Evolutionary conservation across 768 basidiomycete genomes (phyloP).

Genomic region (Termitomyces sp.): DNA sequence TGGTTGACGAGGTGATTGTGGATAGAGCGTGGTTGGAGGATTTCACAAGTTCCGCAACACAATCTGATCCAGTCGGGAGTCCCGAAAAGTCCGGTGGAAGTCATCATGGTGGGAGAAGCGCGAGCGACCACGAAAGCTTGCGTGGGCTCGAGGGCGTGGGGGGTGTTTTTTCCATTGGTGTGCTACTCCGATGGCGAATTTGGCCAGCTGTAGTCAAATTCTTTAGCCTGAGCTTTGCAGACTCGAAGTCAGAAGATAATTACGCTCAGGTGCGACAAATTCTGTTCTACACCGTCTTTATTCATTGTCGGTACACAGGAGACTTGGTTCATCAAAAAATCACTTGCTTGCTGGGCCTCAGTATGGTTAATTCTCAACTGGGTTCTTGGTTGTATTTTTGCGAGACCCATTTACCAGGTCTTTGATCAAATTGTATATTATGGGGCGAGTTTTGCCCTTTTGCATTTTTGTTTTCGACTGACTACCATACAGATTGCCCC

Average conservation of each 20-base stretch:
- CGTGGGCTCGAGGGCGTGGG: constrained; percentile 32
- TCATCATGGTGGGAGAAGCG: constrained; percentile 25
- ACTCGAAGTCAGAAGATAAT: constrained; percentile 46
- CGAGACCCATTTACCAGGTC: constrained; percentile 35
- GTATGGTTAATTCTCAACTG: constrained; percentile 68
- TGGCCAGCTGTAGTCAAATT: constrained; percentile 56
- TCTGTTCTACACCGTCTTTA: not conserved
- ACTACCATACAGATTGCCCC: constrained; percentile 45
- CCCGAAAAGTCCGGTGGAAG: constrained; percentile 51
- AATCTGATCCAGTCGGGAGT: constrained; percentile 47
- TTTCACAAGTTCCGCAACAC: constrained; percentile 48
- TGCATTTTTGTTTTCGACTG: not conserved
- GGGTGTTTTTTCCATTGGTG: constrained; percentile 29
- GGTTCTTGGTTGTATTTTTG: constrained; percentile 56
- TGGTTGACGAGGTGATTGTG: constrained; percentile 73
- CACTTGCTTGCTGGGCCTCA: constrained; percentile 60
- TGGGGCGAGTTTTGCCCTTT: constrained; percentile 32
- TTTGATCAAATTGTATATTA: constrained; percentile 64
- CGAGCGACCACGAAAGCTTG: constrained; percentile 34
- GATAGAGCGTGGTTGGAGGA: constrained; percentile 68
- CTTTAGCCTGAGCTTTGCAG: constrained; percentile 59
- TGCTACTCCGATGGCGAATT: constrained; percentile 52
- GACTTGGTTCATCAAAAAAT: constrained; percentile 70
- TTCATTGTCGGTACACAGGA: constrained; percentile 40
- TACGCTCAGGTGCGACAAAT: constrained; percentile 34